A percentile compares a stretch with the other conserved stretches of the same genome.
Conservation (phyloP, 2,329 filamentous ascomycete species). For the Xylariaceae sp. region DNA sequence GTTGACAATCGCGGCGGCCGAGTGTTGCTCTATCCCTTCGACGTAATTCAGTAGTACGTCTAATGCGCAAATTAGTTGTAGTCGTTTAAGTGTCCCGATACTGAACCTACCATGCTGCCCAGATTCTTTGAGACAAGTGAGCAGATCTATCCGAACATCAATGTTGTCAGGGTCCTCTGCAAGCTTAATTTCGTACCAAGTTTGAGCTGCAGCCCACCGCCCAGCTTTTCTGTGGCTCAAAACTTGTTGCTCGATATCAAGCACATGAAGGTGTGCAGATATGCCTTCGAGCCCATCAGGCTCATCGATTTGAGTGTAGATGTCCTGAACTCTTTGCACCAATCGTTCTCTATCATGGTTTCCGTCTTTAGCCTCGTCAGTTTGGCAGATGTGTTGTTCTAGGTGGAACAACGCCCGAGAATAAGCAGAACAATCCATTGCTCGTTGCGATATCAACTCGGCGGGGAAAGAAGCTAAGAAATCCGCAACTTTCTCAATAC, state of each 20-base stretch:
- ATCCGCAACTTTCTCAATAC: conserved; percentile 55
- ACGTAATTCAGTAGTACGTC: conserved; percentile 87
- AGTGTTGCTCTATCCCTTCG: conserved; percentile 69
- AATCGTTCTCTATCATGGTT: conserved; percentile 66
- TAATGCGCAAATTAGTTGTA: conserved; percentile 45
- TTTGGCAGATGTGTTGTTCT: conserved; percentile 79
- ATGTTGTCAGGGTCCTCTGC: conserved; percentile 77
- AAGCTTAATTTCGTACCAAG: conserved; percentile 94
- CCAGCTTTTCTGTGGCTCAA: conserved; percentile 92
- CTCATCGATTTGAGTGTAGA: conserved; percentile 97
- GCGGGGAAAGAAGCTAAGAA: conserved; percentile 70
- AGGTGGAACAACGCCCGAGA: conserved; percentile 91
- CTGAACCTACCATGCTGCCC: conserved; percentile 80
- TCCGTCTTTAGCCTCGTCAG: conserved; percentile 52
- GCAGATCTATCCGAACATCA: conserved; percentile 80
- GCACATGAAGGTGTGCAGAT: conserved; percentile 80
- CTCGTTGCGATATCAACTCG: conserved; percentile 77
- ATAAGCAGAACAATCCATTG: conserved; percentile 93
- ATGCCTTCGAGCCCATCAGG: conserved; percentile 96
- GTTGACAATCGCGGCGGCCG: conserved; percentile 57
- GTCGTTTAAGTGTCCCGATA: not conserved
- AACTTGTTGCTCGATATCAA: conserved; percentile 94
- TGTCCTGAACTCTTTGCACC: conserved; percentile 82
- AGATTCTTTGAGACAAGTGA: conserved; percentile 92
- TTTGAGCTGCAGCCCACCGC: conserved; percentile 91